These are phyloP conservation scores for Russula sp. DNA, from an alignment of 768 basidiomycete genomes.

Conservation along the genomic window DNA sequence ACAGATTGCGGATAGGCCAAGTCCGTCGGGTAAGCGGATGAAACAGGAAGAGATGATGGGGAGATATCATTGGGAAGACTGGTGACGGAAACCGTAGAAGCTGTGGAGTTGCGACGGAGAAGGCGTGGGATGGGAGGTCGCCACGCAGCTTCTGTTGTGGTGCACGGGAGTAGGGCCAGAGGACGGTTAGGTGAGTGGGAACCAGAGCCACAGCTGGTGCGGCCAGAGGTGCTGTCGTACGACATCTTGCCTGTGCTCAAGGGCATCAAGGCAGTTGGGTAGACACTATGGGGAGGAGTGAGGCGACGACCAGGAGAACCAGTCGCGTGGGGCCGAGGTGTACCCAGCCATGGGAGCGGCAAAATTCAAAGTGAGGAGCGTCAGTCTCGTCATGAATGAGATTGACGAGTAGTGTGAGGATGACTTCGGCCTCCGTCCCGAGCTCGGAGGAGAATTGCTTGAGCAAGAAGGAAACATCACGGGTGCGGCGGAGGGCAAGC, in stretches of 20 bases:
- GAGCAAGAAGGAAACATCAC: no score
- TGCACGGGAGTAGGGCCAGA: no score
- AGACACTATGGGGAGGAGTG: conserved; percentile 68
- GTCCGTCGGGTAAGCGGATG: conserved; percentile 26
- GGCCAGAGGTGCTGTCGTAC: conserved; percentile 67
- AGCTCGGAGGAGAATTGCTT: no score
- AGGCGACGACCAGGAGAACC: conserved; percentile 56
- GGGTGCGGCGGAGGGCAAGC: no score
- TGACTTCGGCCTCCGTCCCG: no score
- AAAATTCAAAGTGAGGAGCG: conserved; percentile 60
- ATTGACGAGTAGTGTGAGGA: no score
- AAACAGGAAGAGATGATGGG: conserved; percentile 19
- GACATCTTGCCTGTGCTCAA: conserved; percentile 68
- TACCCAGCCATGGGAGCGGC: conserved; percentile 57
- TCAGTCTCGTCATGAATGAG: no score
- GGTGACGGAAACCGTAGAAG: conserved; percentile 27
- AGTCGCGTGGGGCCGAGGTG: conserved; percentile 55
- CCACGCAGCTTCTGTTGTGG: conserved; percentile 25
- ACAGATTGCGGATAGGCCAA: conserved; percentile 36
- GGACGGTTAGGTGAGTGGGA: conserved; percentile 53
- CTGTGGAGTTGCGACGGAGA: conserved; percentile 47
- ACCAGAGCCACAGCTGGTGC: conserved; percentile 65
- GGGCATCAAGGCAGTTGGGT: conserved; percentile 69
- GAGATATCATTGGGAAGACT: conserved; percentile 29
- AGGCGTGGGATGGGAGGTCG: conserved; percentile 37